Evolutionary conservation across 106 monocot species (phyloP).

Genomic region (Amphibolis antarctica): DNA sequence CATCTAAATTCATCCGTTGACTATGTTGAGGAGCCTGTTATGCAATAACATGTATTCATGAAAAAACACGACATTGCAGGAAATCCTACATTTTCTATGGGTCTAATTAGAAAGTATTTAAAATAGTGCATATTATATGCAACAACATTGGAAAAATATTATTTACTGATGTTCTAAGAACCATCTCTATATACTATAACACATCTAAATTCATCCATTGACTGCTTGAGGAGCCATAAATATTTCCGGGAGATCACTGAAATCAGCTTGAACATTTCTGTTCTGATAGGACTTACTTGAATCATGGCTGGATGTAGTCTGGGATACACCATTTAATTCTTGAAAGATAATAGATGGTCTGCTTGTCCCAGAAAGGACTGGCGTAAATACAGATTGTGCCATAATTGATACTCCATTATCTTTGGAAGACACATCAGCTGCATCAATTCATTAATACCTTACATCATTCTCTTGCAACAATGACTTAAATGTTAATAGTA

Average conservation of each 20-base stretch:
- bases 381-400: constrained; percentile 70
- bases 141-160: no score
- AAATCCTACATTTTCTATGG: no score
- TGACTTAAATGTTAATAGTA: no score
- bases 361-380: constrained; percentile 15
- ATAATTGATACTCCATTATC: constrained; percentile 39
- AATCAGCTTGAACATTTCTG: constrained; percentile 25
- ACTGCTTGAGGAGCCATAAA: constrained; percentile 24
- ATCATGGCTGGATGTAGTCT: constrained; percentile 7
- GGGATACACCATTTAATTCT: constrained; percentile 10
- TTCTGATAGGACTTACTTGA: constrained; percentile 18
- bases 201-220: constrained; percentile 43
- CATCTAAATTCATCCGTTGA: constrained; percentile 42
- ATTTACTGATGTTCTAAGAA: not conserved
- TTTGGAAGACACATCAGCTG: constrained; percentile 32
- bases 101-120: no score
- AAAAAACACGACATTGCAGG: no score
- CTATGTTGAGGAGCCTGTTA: not conserved
- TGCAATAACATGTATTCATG: no score
- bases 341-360: constrained; percentile 14
- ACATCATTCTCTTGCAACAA: not conserved
- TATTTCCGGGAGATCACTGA: constrained; percentile 29
- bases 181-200: not conserved
- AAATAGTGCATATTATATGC: no score
- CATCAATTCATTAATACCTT: constrained; percentile 13